Evolutionary conservation across 345 rosid genomes (phyloP).

Genomic region (Angophora floribunda): DNA sequence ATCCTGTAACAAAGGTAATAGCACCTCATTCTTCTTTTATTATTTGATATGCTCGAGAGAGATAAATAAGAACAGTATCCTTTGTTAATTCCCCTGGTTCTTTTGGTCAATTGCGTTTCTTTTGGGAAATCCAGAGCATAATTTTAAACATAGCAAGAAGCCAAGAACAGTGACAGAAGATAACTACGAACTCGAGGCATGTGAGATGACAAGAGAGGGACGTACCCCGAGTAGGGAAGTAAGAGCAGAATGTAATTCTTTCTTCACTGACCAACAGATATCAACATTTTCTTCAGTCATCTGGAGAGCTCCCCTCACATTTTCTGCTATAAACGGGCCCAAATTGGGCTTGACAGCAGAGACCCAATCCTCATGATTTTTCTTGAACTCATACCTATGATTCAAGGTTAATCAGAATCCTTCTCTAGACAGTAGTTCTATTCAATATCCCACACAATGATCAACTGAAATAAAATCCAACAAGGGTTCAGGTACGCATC

Average conservation of each 20-base stretch:
- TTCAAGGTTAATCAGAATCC: not conserved
- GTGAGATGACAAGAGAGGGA: not conserved
- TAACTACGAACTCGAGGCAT: not conserved
- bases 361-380: constrained; percentile 68
- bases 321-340: constrained; percentile 60
- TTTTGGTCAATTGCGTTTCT: not conserved
- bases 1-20: constrained; percentile 26
- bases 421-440: not conserved
- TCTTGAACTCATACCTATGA: constrained; percentile 76
- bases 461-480: not conserved
- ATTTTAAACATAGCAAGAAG: not conserved
- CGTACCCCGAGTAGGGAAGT: constrained; percentile 60
- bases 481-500: not conserved
- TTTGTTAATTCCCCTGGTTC: not conserved
- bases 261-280: constrained; percentile 30
- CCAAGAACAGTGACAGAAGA: not conserved
- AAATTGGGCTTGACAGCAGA: constrained; percentile 52
- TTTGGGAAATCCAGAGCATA: not conserved
- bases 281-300: constrained; percentile 40
- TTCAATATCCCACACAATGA: not conserved
- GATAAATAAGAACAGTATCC: not conserved
- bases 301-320: constrained; percentile 52
- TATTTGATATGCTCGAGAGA: not conserved
- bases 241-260: constrained; percentile 49
- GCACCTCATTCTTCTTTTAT: not conserved